Evolutionary conservation across 768 basidiomycete genomes (phyloP).

Genomic region (Pisolithus albus): DNA sequence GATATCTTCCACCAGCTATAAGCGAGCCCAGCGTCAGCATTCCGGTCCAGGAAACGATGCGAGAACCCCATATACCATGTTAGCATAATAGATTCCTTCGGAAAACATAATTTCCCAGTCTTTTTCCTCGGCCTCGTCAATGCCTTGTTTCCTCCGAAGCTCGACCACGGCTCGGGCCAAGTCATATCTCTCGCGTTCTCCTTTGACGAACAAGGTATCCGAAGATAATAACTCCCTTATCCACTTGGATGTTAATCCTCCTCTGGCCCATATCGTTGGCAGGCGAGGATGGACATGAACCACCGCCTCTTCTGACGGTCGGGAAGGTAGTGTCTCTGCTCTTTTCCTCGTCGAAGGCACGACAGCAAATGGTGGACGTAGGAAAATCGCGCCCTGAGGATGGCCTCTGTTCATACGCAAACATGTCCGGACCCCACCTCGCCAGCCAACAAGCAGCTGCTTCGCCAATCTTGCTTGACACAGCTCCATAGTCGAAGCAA

Average conservation of each 20-base stretch:
- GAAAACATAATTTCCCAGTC: slow-evolving; percentile 68
- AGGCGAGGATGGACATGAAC: slow-evolving; percentile 14
- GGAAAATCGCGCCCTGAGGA: slow-evolving; percentile 11
- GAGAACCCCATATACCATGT: slow-evolving; percentile 55
- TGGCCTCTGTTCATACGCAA: slow-evolving; percentile 51
- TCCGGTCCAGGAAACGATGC: neutral
- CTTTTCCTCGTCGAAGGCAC: slow-evolving; percentile 19
- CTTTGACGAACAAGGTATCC: slow-evolving; percentile 72
- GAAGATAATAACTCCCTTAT: slow-evolving; percentile 66
- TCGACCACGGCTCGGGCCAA: slow-evolving; percentile 73
- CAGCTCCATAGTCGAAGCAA: slow-evolving; percentile 73
- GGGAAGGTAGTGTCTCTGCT: slow-evolving; percentile 24
- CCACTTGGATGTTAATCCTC: slow-evolving; percentile 70
- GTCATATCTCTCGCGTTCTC: slow-evolving; percentile 75
- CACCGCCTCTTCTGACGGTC: slow-evolving; percentile 14
- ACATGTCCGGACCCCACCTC: slow-evolving; percentile 77
- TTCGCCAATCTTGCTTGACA: slow-evolving; percentile 89
- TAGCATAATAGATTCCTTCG: slow-evolving; percentile 75
- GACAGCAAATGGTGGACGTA: slow-evolving; percentile 10
- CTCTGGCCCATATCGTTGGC: slow-evolving; percentile 65
- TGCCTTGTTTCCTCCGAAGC: slow-evolving; percentile 51
- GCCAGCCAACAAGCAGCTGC: slow-evolving; percentile 83
- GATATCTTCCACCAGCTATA: slow-evolving; percentile 75
- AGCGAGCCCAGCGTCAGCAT: slow-evolving; percentile 1
- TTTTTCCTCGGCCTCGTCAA: slow-evolving; percentile 56